phyloP scores from a whole-genome alignment of 768 basidiomycete species.

The Auricularia sp. region DNA sequence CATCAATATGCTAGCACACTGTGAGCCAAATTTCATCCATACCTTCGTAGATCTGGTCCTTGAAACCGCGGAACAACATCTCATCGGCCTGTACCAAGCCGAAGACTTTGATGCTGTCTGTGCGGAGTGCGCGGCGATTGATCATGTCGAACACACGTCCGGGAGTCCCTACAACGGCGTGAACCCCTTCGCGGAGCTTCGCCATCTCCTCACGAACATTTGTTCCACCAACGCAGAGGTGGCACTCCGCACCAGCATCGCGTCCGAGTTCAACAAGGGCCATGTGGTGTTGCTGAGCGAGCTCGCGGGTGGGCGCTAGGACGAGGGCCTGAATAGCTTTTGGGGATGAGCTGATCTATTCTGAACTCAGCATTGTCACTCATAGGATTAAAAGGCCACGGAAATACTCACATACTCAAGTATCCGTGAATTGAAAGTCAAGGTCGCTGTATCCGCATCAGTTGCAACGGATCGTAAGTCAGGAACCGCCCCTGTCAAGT shows the following conservation, averaged over 20 bases:
- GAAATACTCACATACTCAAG: no score
- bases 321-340: slow-evolving; percentile 95
- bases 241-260: slow-evolving; percentile 90
- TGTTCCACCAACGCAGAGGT: slow-evolving; percentile 96
- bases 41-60: slow-evolving; percentile 98
- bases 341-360: slow-evolving; percentile 72
- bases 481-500: no score
- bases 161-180: slow-evolving; percentile 89
- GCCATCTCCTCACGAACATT: slow-evolving; percentile 96
- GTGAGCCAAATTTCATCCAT: no score
- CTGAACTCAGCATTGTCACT: no score
- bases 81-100: slow-evolving; percentile 99
- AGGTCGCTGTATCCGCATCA: no score
- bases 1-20: no score
- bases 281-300: slow-evolving; percentile 96
- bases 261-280: slow-evolving; percentile 91
- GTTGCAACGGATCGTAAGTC: no score
- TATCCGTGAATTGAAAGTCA: no score
- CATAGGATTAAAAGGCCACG: no score
- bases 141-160: slow-evolving; percentile 98
- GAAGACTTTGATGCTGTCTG: slow-evolving; percentile 84
- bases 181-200: slow-evolving; percentile 88
- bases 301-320: slow-evolving; percentile 93
- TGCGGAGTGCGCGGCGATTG: slow-evolving; percentile 79
- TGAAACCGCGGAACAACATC: slow-evolving; percentile 97